A percentile compares a stretch with the other conserved stretches of the same genome.
phyloP scores from a whole-genome alignment of 305 asterid genomes.

The Fraxinus sp. region DNA sequence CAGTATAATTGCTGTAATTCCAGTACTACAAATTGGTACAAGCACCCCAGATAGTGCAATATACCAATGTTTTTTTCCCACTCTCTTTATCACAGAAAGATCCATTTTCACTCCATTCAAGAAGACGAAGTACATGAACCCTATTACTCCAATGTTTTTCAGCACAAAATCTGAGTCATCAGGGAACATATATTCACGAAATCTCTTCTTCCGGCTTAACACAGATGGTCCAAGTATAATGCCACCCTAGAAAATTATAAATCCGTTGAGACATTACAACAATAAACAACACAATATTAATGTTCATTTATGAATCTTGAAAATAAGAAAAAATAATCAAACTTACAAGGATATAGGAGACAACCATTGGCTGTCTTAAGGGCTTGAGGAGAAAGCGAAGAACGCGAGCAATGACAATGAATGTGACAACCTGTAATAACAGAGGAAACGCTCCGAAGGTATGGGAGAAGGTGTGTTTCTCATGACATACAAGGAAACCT shows the following conservation, averaged over 20 bases:
- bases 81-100: slow-evolving; percentile 29
- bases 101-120: slow-evolving; percentile 69
- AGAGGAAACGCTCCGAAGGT: slow-evolving; percentile 58
- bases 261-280: neutral
- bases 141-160: slow-evolving; percentile 55
- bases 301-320: neutral
- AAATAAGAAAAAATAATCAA: neutral
- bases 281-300: neutral
- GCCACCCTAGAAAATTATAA: slow-evolving; percentile 51
- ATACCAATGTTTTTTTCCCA: slow-evolving; percentile 54
- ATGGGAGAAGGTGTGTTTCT: slow-evolving; percentile 17
- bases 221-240: slow-evolving; percentile 71
- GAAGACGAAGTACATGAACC: slow-evolving; percentile 73
- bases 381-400: slow-evolving; percentile 64
- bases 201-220: slow-evolving; percentile 45
- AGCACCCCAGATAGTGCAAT: slow-evolving; percentile 38
- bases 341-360: slow-evolving; percentile 69
- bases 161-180: slow-evolving; percentile 42
- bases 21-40: slow-evolving; percentile 40
- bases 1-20: slow-evolving; percentile 28
- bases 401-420: slow-evolving; percentile 34
- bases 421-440: slow-evolving; percentile 36
- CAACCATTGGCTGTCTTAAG: slow-evolving; percentile 59
- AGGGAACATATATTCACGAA: slow-evolving; percentile 46
- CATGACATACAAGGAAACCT: slow-evolving; percentile 34